These are phyloP conservation scores for Laburnicola sp. DNA, from an alignment of 2,329 filamentous ascomycete genomes.

Conservation along the genomic window DNA sequence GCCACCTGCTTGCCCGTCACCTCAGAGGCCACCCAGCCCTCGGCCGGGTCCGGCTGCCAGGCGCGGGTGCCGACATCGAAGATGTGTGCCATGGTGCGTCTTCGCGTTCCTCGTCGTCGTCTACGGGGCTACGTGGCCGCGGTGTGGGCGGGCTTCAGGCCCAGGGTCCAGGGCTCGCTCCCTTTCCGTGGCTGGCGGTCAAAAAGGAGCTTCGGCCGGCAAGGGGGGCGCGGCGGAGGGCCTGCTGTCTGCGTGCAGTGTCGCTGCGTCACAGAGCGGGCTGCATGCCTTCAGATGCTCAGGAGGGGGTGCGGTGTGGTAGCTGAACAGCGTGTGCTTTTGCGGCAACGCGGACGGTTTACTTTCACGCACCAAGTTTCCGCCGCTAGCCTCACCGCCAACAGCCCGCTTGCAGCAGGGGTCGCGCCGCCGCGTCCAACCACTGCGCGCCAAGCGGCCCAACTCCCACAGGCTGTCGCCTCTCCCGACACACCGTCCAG, in stretches of 20 bases:
- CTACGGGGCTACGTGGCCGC: conserved; percentile 18
- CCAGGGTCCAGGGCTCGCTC: conserved; percentile 34
- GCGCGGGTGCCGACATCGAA: conserved; percentile 97
- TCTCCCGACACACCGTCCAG: conserved; percentile 20
- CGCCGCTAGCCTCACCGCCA: conserved; percentile 28
- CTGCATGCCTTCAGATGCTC: conserved; percentile 25
- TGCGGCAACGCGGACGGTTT: conserved; percentile 17
- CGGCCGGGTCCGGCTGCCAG: conserved; percentile 94
- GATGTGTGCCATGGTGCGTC: conserved; percentile 74
- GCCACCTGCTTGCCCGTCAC: conserved; percentile 81
- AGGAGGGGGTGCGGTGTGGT: conserved; percentile 1
- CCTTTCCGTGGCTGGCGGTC: conserved; percentile 27
- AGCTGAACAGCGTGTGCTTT: conserved; percentile 9
- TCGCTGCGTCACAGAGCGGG: conserved; percentile 35
- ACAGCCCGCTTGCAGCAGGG: conserved; percentile 19
- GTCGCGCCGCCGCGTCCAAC: conserved; percentile 19
- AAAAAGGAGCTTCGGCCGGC: conserved; percentile 20
- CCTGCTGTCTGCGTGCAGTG: conserved; percentile 23
- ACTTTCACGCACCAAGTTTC: conserved; percentile 23
- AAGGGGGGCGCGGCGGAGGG: conserved; percentile 6
- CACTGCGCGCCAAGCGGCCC: conserved; percentile 16
- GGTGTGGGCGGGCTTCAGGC: conserved; percentile 13
- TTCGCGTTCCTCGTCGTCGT: conserved; percentile 30
- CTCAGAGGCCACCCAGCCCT: conserved; percentile 97
- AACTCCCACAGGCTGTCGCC: conserved; percentile 7